Conservation (phyloP, 1,284 basidiomycete genomes). For the Leccinum solheimii region DNA sequence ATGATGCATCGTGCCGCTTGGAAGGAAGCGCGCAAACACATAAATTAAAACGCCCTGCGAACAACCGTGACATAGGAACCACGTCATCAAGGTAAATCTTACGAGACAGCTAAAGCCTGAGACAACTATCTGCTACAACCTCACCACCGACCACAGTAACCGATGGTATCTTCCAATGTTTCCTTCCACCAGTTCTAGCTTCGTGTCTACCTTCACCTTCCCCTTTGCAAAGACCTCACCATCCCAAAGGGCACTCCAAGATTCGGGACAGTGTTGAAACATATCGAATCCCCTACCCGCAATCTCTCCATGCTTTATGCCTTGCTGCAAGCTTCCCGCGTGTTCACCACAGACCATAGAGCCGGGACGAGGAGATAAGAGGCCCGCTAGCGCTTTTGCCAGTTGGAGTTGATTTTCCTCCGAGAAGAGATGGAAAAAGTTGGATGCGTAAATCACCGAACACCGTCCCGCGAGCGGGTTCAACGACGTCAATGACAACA, state of each 20-base stretch:
- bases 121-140: slow-evolving; percentile 16
- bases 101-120: background rate
- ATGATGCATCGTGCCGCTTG: slow-evolving; percentile 82
- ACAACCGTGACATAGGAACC: slow-evolving; percentile 76
- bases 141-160: slow-evolving; percentile 30
- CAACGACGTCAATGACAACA: slow-evolving; percentile 26
- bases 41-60: slow-evolving; percentile 78
- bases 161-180: background rate
- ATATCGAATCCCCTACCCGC: background rate
- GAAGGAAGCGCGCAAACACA: slow-evolving; percentile 88
- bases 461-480: slow-evolving; percentile 33
- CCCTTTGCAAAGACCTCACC: slow-evolving; percentile 32
- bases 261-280: slow-evolving; percentile 35
- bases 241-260: slow-evolving; percentile 36
- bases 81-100: too few species aligned
- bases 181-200: background rate
- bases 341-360: slow-evolving; percentile 35
- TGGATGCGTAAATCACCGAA: slow-evolving; percentile 30
- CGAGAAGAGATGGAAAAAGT: slow-evolving; percentile 41
- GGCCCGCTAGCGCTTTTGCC: slow-evolving; percentile 33
- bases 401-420: slow-evolving; percentile 36
- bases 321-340: slow-evolving; percentile 10
- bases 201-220: slow-evolving; percentile 23
- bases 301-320: background rate
- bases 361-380: slow-evolving; percentile 35